Conservation (phyloP, 2,329 filamentous ascomycete species). For the Sporothrix luriei region DNA sequence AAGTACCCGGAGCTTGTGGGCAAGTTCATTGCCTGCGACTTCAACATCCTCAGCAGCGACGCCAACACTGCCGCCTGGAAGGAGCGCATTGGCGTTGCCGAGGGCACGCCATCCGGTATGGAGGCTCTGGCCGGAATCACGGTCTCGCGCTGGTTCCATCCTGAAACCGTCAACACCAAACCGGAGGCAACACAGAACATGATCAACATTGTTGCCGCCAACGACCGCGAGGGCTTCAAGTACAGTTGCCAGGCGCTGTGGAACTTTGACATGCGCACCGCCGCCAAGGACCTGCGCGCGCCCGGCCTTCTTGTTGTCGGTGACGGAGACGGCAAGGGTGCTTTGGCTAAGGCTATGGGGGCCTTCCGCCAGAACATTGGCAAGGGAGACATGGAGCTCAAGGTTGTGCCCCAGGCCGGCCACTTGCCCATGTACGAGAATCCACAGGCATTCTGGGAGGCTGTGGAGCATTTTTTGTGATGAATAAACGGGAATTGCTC, state of each 20-base stretch:
- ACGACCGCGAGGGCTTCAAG: conserved; percentile 70
- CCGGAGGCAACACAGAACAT: conserved; percentile 54
- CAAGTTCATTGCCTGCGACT: conserved; percentile 74
- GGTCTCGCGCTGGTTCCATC: conserved; percentile 78
- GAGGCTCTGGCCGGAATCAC: conserved; percentile 68
- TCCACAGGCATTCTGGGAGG: conserved; percentile 55
- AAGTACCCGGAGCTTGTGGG: conserved; percentile 61
- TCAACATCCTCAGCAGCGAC: conserved; percentile 70
- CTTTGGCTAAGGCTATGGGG: conserved; percentile 77
- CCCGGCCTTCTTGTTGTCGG: conserved; percentile 72
- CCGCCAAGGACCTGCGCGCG: conserved; percentile 57
- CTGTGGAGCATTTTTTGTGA: conserved; percentile 35
- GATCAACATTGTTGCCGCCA: conserved; percentile 67
- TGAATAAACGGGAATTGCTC: not conserved
- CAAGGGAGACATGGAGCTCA: conserved; percentile 58
- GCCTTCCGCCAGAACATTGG: conserved; percentile 66
- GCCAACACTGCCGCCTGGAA: conserved; percentile 80
- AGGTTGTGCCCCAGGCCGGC: conserved; percentile 68
- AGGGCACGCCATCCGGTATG: conserved; percentile 58
- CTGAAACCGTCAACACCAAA: conserved; percentile 49
- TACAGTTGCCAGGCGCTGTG: conserved; percentile 70
- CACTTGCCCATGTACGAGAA: conserved; percentile 82
- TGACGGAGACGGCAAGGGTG: conserved; percentile 68
- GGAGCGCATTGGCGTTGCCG: conserved; percentile 70
- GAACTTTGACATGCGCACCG: conserved; percentile 66